A percentile compares a stretch with the other conserved stretches of the same genome.
Evolutionary conservation across 2,329 filamentous ascomycete genomes (phyloP).

Genomic region (Penicillium thymicola): DNA sequence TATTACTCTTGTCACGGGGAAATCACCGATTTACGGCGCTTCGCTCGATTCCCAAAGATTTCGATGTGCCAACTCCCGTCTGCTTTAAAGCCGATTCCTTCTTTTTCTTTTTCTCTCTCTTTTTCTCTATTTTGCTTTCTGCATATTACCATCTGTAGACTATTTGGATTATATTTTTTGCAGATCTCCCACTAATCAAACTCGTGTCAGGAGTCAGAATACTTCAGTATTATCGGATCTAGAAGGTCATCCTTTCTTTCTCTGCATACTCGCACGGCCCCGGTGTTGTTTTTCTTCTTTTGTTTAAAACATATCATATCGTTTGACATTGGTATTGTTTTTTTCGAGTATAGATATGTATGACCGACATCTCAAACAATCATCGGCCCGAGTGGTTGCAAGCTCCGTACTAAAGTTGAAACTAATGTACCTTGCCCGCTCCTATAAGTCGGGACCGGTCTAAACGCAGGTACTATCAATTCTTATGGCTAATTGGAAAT

Average conservation of each 20-base stretch:
- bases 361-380: conserved; percentile 3
- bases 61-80: conserved; percentile 13
- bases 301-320: not conserved
- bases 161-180: not conserved
- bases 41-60: conserved; percentile 13
- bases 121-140: not conserved
- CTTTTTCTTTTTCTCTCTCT: not conserved
- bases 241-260: not conserved
- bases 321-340: not conserved
- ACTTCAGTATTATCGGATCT: not conserved
- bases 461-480: conserved; percentile 11
- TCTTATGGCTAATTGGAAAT: not conserved
- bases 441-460: conserved; percentile 1
- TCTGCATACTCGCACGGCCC: conserved; percentile 5
- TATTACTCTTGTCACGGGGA: conserved; percentile 3
- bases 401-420: conserved; percentile 5
- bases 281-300: not conserved
- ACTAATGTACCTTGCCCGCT: conserved; percentile 2
- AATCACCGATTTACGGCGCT: conserved; percentile 23
- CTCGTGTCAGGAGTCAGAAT: not conserved
- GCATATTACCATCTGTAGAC: not conserved
- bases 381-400: conserved; percentile 7
- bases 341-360: not conserved
- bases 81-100: not conserved
- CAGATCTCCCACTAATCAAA: conserved; percentile 8